Evolutionary conservation across 2,329 filamentous ascomycete species (phyloP), one percentile per base, ranked within the genome.

Genomic region (Boeremia exigua): DNA sequence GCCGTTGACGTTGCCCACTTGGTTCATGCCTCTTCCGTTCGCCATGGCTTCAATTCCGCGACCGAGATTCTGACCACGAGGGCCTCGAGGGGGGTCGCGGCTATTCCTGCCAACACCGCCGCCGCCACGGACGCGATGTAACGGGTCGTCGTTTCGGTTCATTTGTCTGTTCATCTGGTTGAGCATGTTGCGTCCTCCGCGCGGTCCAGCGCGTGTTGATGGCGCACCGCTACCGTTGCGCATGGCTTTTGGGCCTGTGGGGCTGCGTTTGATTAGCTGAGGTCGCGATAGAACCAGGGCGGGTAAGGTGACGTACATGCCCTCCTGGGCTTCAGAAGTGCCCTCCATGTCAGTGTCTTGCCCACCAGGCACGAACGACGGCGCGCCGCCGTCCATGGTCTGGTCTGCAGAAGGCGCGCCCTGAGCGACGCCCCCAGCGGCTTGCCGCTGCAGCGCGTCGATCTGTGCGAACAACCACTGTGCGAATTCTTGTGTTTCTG

Each of bases 211-310:
- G 49, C 49, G 68, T 19, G 52, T 53, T 58, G 61, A 53, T 48
- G 65, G 62, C 15, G 60, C 50, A 27, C 68, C 70, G 66, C 80
- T 85, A 48, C 86, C 86, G 73, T 89, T 91, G 70, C 95, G 90
- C 92, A 98, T 96, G 30, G 93, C 92, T 75, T 93, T 95, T 15
- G 95, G 95, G 53, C 94, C 95, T 47, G 92, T 98, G 9, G 95
- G 95, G 70, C 94, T 97, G 69, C n/a, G n/a, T 27, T 15, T n/a
- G 51, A 61, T 73, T 59, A 72, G 70, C 36, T 4, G 28, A 7
- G 48, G 54, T 44, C 23, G 34, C 40, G 37, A 38, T 27, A 17
- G 46, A 45, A 30, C 15, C 27, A 32, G 49, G 32, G 27, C n/a
- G 59, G 34, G 11, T 14, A 30, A 8, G 9, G 10, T n/a, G 39